Conservation (phyloP, 2,329 filamentous ascomycete genomes). For the Aspergillus tanneri region DNA sequence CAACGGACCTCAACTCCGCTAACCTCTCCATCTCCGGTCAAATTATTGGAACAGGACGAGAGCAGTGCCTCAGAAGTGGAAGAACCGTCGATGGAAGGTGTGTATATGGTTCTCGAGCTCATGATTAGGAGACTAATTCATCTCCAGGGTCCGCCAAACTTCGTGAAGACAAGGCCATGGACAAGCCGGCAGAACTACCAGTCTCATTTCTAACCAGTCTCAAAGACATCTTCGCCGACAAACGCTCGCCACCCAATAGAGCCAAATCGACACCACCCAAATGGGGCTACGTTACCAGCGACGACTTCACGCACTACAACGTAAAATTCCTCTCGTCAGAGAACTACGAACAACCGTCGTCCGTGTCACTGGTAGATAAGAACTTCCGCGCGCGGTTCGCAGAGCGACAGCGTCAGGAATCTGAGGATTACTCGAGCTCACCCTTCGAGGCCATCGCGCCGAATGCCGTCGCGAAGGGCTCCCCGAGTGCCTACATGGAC, state of each 20-base stretch:
- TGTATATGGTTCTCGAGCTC: not conserved
- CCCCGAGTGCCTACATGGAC: too few species aligned
- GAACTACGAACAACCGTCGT: constrained; percentile 20
- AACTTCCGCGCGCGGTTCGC: constrained; percentile 41
- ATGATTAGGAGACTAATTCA: not conserved
- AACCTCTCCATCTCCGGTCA: constrained; percentile 3
- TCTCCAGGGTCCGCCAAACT: not conserved
- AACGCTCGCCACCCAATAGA: constrained; percentile 6
- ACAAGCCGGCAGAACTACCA: constrained; percentile 9
- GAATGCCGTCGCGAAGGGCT: too few species aligned
- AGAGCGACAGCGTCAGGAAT: constrained; percentile 28
- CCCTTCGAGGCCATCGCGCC: too few species aligned
- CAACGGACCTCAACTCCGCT: constrained; percentile 6
- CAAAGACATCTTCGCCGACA: constrained; percentile 13
- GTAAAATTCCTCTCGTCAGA: constrained; percentile 16
- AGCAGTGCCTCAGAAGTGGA: not conserved
- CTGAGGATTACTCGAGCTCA: too few species aligned
- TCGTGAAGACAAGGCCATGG: not conserved
- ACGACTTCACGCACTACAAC: constrained; percentile 15
- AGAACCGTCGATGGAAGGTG: constrained; percentile 1
- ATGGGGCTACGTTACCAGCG: constrained; percentile 18
- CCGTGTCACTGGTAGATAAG: constrained; percentile 34
- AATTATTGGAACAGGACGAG: not conserved
- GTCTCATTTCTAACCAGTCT: constrained; percentile 13
- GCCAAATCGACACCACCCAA: constrained; percentile 10